A percentile compares a stretch with the other conserved stretches of the same genome.
phyloP scores from a whole-genome alignment of 2,329 filamentous ascomycete species.

The Botrytis medusae region DNA sequence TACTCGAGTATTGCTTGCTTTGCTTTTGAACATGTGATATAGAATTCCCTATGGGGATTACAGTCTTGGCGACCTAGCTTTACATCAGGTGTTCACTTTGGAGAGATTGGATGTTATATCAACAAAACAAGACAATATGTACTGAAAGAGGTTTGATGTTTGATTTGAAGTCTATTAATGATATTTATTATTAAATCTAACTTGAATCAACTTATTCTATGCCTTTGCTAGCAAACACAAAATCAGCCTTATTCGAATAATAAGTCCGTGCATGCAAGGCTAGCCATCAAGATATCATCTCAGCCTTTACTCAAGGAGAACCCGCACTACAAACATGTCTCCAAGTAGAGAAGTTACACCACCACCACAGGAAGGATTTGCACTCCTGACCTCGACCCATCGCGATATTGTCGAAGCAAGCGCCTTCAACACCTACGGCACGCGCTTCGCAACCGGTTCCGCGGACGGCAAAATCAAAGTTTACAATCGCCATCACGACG shows the following conservation, averaged over 20 bases:
- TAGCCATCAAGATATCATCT: background rate
- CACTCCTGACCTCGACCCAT: constrained; percentile 70
- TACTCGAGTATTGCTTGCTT: background rate
- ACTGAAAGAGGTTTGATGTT: too few species aligned
- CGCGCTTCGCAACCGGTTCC: constrained; percentile 85
- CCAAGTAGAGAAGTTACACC: constrained; percentile 29
- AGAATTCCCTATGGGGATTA: background rate
- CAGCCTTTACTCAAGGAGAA: background rate
- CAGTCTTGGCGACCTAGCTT: background rate
- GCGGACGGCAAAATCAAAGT: constrained; percentile 92
- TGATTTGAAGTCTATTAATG: background rate
- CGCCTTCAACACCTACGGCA: constrained; percentile 89
- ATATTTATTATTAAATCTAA: background rate
- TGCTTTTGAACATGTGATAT: background rate
- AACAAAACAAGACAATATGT: background rate
- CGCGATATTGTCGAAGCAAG: constrained; percentile 55
- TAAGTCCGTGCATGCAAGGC: constrained; percentile 6
- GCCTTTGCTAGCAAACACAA: background rate
- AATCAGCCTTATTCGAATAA: background rate
- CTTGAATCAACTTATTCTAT: background rate
- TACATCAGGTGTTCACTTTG: background rate
- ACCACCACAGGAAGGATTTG: constrained; percentile 30
- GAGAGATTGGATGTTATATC: background rate
- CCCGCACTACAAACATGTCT: constrained; percentile 20
- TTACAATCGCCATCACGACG: constrained; percentile 79